Conservation (phyloP, 805 yeast species). For the Sungouiozyma ichnusensis region DNA sequence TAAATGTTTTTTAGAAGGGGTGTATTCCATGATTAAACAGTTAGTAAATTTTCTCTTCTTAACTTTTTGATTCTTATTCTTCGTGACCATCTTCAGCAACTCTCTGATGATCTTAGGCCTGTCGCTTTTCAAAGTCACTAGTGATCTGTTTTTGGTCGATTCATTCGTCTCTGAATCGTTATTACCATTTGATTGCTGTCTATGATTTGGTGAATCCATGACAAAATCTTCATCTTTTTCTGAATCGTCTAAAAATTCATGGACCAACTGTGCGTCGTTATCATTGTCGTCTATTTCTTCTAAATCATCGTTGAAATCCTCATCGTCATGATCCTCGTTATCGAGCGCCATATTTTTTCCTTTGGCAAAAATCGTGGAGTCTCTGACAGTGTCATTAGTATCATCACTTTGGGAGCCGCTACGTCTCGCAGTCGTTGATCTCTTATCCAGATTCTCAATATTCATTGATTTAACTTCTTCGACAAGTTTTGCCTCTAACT, state of each 20-base stretch:
- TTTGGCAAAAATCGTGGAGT: no score
- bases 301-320: background rate
- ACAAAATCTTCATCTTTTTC: conserved; percentile 16
- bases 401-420: background rate
- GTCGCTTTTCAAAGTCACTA: conserved; percentile 20
- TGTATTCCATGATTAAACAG: conserved; percentile 20
- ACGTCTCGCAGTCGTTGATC: background rate
- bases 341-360: no score
- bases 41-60: conserved; percentile 28
- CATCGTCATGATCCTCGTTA: background rate
- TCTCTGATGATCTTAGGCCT: conserved; percentile 21
- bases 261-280: conserved; percentile 2
- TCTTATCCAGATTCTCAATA: background rate
- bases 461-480: background rate
- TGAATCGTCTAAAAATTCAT: conserved; percentile 2
- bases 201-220: conserved; percentile 10
- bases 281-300: conserved; percentile 3
- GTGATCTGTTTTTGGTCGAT: conserved; percentile 7
- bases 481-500: background rate
- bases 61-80: conserved; percentile 19
- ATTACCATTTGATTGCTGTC: background rate
- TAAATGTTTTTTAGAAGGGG: conserved; percentile 6
- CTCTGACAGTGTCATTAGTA: no score
- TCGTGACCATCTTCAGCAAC: conserved; percentile 22
- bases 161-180: background rate